These are phyloP conservation scores for Schoenoplectus triqueter DNA, from an alignment of 202 grass and related monocot species.

Conservation along the genomic window DNA sequence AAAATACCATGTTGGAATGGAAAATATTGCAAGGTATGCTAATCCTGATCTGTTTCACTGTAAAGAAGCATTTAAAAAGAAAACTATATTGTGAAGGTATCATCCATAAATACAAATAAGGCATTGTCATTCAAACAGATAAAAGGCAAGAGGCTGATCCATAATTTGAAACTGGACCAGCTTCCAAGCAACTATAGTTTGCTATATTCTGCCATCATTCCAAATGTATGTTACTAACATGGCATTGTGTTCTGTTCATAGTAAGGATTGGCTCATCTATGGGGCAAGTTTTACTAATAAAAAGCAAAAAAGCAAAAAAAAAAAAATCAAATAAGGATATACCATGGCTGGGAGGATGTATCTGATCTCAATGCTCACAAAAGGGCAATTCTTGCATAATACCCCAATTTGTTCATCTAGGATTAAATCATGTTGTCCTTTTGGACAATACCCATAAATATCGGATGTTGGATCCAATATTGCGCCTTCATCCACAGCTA, in stretches of 20 bases:
- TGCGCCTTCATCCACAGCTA: constrained; percentile 3
- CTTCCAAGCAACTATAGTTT: neutral
- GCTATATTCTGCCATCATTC: neutral
- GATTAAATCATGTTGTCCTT: constrained; percentile 65
- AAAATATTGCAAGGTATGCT: neutral
- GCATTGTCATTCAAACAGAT: neutral
- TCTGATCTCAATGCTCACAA: constrained; percentile 64
- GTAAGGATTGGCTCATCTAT: neutral
- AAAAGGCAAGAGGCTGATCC: neutral
- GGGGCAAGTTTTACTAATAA: neutral
- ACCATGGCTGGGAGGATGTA: constrained; percentile 65
- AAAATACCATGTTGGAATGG: neutral
- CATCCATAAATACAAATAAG: neutral
- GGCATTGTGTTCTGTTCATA: neutral
- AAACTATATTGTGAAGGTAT: neutral
- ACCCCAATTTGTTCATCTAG: constrained; percentile 73
- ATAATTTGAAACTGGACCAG: neutral
- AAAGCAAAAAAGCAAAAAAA: neutral
- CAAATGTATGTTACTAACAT: constrained; percentile 11
- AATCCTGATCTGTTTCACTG: neutral
- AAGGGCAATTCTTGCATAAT: constrained; percentile 63
- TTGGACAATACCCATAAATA: constrained; percentile 19
- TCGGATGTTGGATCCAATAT: neutral
- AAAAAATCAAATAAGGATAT: neutral
- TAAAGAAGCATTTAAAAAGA: neutral